phyloP scores from a whole-genome alignment of 371 early-diverging fungal species.

The Mortierella polycephala region DNA sequence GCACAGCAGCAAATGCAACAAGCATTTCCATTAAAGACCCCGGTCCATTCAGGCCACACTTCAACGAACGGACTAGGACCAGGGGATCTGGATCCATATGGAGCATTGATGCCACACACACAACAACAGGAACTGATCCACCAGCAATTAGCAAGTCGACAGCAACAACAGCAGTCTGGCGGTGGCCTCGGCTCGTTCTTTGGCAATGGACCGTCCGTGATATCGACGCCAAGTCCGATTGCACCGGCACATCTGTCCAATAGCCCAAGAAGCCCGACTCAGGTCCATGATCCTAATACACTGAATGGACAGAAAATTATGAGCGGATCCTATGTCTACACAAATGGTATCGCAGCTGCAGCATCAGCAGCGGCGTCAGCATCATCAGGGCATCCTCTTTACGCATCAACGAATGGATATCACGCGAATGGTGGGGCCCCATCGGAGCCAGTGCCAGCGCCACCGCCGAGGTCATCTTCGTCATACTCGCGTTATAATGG shows the following conservation, averaged over 20 bases:
- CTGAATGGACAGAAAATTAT: slow-evolving; percentile 44
- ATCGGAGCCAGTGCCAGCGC: not conserved
- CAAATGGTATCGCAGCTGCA: slow-evolving; percentile 29
- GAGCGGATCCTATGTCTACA: slow-evolving; percentile 46
- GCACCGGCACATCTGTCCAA: slow-evolving; percentile 12
- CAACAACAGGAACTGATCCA: slow-evolving; percentile 54
- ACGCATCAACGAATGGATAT: slow-evolving; percentile 27
- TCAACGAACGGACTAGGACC: slow-evolving; percentile 21
- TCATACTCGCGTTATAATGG: not conserved
- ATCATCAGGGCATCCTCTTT: slow-evolving; percentile 17
- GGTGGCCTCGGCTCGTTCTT: slow-evolving; percentile 38
- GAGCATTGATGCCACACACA: slow-evolving; percentile 40
- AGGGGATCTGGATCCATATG: slow-evolving; percentile 34
- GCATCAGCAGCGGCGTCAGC: not conserved
- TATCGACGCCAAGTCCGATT: slow-evolving; percentile 13
- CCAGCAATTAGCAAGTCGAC: slow-evolving; percentile 36
- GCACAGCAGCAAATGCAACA: slow-evolving; percentile 40
- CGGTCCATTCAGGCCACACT: not conserved
- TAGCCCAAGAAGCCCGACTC: slow-evolving; percentile 33
- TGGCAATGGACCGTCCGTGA: slow-evolving; percentile 4
- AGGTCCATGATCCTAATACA: slow-evolving; percentile 38
- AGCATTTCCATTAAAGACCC: slow-evolving; percentile 18
- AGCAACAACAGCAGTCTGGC: slow-evolving; percentile 17
- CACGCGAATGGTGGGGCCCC: slow-evolving; percentile 7
- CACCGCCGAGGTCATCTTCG: slow-evolving; percentile 9